phyloP scores from a whole-genome alignment of 768 basidiomycete species.

The Tylopilus sp. region DNA sequence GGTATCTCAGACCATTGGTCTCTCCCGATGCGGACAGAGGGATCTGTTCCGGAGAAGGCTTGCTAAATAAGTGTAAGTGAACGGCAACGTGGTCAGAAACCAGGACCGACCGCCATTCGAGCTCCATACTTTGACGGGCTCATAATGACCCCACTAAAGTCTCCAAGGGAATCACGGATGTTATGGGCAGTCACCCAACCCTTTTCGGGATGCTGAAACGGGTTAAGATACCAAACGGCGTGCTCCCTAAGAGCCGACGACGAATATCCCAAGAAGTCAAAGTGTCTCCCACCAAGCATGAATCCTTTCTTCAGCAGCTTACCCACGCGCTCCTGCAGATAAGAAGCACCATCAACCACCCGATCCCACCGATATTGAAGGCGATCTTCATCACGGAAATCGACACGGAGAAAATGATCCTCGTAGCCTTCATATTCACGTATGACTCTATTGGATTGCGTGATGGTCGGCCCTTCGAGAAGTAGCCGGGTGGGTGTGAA shows the following conservation, averaged over 20 bases:
- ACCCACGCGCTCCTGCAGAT: slow-evolving; percentile 59
- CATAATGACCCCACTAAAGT: slow-evolving; percentile 56
- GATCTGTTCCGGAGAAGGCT: slow-evolving; percentile 80
- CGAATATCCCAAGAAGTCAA: slow-evolving; percentile 83
- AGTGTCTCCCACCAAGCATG: slow-evolving; percentile 61
- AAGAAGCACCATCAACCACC: slow-evolving; percentile 54
- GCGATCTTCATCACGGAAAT: slow-evolving; percentile 81
- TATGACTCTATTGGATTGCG: slow-evolving; percentile 79
- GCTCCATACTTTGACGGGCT: slow-evolving; percentile 81
- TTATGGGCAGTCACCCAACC: slow-evolving; percentile 49
- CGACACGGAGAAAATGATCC: slow-evolving; percentile 75
- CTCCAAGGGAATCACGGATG: slow-evolving; percentile 64
- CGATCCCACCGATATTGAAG: slow-evolving; percentile 71
- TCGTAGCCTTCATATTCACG: slow-evolving; percentile 58
- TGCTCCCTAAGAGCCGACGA: slow-evolving; percentile 74
- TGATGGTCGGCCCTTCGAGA: slow-evolving; percentile 72
- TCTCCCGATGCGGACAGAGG: slow-evolving; percentile 54
- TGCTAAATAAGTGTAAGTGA: slow-evolving; percentile 37
- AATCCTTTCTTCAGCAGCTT: slow-evolving; percentile 61
- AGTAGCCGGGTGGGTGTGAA: slow-evolving; percentile 73
- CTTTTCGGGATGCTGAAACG: slow-evolving; percentile 48
- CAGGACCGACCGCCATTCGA: slow-evolving; percentile 49
- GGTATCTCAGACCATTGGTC: slow-evolving; percentile 61
- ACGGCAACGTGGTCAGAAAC: background rate
- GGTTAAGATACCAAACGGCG: slow-evolving; percentile 76